Evolutionary conservation across 2,329 filamentous ascomycete species (phyloP).

Genomic region (Dactylellina sp.): DNA sequence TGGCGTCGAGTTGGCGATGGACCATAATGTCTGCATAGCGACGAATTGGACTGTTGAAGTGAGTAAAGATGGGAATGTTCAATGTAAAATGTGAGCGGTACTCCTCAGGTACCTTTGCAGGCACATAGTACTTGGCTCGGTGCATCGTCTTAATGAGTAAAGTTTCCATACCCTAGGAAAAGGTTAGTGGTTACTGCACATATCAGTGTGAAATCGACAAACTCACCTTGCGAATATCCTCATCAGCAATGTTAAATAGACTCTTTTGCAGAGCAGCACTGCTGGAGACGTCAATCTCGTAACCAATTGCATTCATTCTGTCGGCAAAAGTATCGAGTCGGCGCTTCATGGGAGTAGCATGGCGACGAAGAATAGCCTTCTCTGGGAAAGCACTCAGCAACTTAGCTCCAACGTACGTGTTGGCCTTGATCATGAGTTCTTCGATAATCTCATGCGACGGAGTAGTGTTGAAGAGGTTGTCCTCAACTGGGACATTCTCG

Average conservation of each 20-base stretch:
- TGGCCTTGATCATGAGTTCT: constrained; percentile 93
- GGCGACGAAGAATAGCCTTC: constrained; percentile 90
- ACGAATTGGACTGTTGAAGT: constrained; percentile 94
- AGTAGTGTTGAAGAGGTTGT: constrained; percentile 94
- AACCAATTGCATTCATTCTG: constrained; percentile 90
- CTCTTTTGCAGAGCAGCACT: constrained; percentile 94
- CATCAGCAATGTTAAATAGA: constrained; percentile 90
- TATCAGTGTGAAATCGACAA: not conserved
- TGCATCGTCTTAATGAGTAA: constrained; percentile 94
- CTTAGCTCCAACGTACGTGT: constrained; percentile 87
- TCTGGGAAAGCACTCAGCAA: constrained; percentile 83
- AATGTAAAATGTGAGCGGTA: constrained; percentile 89
- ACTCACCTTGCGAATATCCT: constrained; percentile 80
- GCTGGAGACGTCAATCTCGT: constrained; percentile 87
- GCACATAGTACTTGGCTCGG: constrained; percentile 93
- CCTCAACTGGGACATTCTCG: constrained; percentile 95
- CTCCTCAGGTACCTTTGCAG: constrained; percentile 80
- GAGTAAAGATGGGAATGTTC: constrained; percentile 93
- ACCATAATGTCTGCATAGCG: constrained; percentile 96
- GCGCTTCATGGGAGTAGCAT: constrained; percentile 84
- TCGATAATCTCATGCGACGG: constrained; percentile 92
- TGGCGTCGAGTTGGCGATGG: constrained; percentile 90
- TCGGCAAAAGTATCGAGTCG: constrained; percentile 91
- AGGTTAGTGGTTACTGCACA: constrained; percentile 52
- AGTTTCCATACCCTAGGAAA: constrained; percentile 84